phyloP scores from a whole-genome alignment of 169 alveolate genomes.

The Eimeria sp. region DNA sequence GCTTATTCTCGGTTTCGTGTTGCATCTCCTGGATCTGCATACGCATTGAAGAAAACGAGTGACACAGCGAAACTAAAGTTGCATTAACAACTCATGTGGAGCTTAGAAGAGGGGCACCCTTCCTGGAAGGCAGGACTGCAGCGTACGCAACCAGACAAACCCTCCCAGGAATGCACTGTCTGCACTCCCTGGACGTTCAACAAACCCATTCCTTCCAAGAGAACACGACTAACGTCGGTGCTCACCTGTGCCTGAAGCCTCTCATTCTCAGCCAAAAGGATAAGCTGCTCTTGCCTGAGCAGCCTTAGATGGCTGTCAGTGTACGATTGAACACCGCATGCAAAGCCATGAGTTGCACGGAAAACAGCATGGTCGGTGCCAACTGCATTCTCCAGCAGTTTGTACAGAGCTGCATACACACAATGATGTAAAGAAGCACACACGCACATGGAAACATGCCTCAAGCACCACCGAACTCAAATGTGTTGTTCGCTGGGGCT shows the following conservation, averaged over 20 bases:
- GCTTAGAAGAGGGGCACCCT: not conserved
- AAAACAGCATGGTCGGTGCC: constrained; percentile 68
- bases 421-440: not conserved
- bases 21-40: constrained; percentile 68
- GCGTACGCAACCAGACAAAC: not conserved
- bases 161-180: not conserved
- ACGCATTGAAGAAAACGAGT: not conserved
- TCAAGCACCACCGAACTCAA: not conserved
- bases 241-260: constrained; percentile 86
- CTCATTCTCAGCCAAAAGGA: constrained; percentile 87
- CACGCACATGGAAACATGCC: not conserved
- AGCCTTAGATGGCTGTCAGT: constrained; percentile 86
- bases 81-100: not conserved
- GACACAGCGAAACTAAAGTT: not conserved
- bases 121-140: not conserved
- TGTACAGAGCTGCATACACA: constrained; percentile 55
- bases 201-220: not conserved
- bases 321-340: constrained; percentile 47
- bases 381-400: constrained; percentile 66
- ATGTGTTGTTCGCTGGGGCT: not conserved
- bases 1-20: not conserved
- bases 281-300: constrained; percentile 88
- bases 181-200: too few relatives aligned
- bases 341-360: constrained; percentile 78
- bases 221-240: not conserved